phyloP scores from a whole-genome alignment of 345 rosid genomes.

The Cardamine resedifolia region DNA sequence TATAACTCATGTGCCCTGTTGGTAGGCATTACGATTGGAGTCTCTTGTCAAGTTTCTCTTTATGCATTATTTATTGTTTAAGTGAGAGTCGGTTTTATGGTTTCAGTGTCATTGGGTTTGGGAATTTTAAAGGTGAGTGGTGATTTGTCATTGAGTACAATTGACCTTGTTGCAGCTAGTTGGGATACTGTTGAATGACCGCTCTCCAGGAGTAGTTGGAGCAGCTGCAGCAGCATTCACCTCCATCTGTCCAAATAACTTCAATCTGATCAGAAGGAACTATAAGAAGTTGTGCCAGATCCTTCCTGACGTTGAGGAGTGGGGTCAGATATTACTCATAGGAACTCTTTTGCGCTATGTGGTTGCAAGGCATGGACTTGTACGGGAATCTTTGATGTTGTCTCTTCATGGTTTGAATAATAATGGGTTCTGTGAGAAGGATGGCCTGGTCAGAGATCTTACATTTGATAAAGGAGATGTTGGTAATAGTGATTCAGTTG shows the following conservation, averaged over 20 bases:
- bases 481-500: slow-evolving; percentile 36
- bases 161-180: slow-evolving; percentile 60
- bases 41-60: neutral
- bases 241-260: slow-evolving; percentile 82
- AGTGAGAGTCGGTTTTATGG: neutral
- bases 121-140: neutral
- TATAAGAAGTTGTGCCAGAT: slow-evolving; percentile 80
- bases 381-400: slow-evolving; percentile 83
- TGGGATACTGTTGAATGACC: slow-evolving; percentile 74
- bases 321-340: slow-evolving; percentile 92
- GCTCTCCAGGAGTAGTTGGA: slow-evolving; percentile 93
- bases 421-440: slow-evolving; percentile 47
- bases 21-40: neutral
- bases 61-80: neutral
- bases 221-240: slow-evolving; percentile 94
- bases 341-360: slow-evolving; percentile 75
- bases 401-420: slow-evolving; percentile 47
- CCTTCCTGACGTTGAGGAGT: slow-evolving; percentile 97
- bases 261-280: slow-evolving; percentile 62
- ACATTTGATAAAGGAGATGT: slow-evolving; percentile 40
- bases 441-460: slow-evolving; percentile 42
- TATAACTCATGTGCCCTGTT: neutral
- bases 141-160: neutral
- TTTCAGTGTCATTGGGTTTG: neutral
- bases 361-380: slow-evolving; percentile 85